Evolutionary conservation across 2,329 filamentous ascomycete genomes (phyloP).

Genomic region (Aspergillus nomiae): DNA sequence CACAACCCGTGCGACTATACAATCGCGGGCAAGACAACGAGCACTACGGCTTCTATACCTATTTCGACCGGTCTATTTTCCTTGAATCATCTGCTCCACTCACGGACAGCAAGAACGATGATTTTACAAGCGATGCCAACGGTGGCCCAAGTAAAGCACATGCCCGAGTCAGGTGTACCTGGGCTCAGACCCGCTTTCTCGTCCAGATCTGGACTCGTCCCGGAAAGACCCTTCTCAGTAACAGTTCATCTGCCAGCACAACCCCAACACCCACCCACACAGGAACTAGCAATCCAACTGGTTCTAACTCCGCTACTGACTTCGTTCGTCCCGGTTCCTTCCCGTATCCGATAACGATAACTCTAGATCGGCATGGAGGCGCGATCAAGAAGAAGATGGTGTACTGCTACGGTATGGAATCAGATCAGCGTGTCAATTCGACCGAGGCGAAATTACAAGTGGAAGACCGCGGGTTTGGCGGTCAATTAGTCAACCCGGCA

Average conservation of each 20-base stretch:
- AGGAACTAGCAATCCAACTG: slow-evolving; percentile 15
- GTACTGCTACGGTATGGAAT: slow-evolving; percentile 62
- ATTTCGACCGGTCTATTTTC: slow-evolving; percentile 87
- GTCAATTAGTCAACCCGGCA: slow-evolving; percentile 54
- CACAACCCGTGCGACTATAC: slow-evolving; percentile 80
- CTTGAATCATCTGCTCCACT: slow-evolving; percentile 61
- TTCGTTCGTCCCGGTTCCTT: slow-evolving; percentile 59
- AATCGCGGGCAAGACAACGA: slow-evolving; percentile 79
- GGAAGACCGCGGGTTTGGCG: slow-evolving; percentile 56
- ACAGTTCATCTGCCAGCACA: slow-evolving; percentile 7
- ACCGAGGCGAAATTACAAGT: slow-evolving; percentile 50
- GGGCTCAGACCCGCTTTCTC: slow-evolving; percentile 61
- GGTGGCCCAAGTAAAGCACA: slow-evolving; percentile 52
- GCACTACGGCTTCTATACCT: slow-evolving; percentile 92
- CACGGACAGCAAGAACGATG: slow-evolving; percentile 43
- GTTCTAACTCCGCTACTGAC: slow-evolving; percentile 41
- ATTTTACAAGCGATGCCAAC: slow-evolving; percentile 48
- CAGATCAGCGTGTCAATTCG: slow-evolving; percentile 48
- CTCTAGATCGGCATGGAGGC: slow-evolving; percentile 63
- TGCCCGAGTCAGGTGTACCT: slow-evolving; percentile 57
- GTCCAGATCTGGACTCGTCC: slow-evolving; percentile 65
- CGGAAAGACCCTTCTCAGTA: slow-evolving; percentile 29
- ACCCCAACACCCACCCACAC: slow-evolving; percentile 15
- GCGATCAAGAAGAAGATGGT: slow-evolving; percentile 55
- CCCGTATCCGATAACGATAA: slow-evolving; percentile 63